Percentiles rank a stretch among this genome's conserved stretches.
These are phyloP conservation scores for Brassica balearica DNA, from an alignment of 441 rosid species.

Conservation along the genomic window DNA sequence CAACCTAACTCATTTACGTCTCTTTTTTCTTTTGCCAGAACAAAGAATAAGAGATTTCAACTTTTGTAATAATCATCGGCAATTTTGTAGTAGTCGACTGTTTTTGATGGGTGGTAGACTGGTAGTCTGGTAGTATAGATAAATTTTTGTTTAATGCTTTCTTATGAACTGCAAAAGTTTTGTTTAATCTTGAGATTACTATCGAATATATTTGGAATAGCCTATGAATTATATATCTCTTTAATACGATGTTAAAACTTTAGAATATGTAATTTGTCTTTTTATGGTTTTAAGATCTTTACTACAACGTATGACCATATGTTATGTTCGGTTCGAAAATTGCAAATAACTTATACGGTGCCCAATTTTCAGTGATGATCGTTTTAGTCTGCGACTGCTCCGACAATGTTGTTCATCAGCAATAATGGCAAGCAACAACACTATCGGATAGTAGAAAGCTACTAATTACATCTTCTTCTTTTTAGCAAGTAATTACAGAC, in stretches of 20 bases:
- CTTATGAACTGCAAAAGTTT: neutral
- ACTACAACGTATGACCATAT: neutral
- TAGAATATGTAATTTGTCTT: neutral
- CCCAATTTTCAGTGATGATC: neutral
- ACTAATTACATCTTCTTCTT: neutral
- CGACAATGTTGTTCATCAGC: constrained; percentile 6
- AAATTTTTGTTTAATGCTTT: neutral
- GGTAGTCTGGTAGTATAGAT: neutral
- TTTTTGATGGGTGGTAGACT: neutral
- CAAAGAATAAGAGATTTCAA: constrained; percentile 6
- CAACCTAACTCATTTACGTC: neutral
- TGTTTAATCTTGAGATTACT: neutral
- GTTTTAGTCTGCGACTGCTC: neutral
- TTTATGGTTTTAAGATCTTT: neutral
- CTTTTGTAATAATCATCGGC: constrained; percentile 25
- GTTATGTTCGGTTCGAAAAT: neutral
- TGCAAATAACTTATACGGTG: neutral
- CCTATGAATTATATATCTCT: constrained; percentile 8
- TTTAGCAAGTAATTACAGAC: too few relatives aligned
- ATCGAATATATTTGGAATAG: constrained; percentile 14
- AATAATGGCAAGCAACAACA: neutral
- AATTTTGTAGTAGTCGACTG: constrained; percentile 26
- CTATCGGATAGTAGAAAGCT: neutral
- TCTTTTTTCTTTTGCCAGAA: neutral
- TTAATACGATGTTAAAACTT: neutral